Evolutionary conservation across 2,329 filamentous ascomycete species (phyloP).

Genomic region (Aspergillus luchuensis): DNA sequence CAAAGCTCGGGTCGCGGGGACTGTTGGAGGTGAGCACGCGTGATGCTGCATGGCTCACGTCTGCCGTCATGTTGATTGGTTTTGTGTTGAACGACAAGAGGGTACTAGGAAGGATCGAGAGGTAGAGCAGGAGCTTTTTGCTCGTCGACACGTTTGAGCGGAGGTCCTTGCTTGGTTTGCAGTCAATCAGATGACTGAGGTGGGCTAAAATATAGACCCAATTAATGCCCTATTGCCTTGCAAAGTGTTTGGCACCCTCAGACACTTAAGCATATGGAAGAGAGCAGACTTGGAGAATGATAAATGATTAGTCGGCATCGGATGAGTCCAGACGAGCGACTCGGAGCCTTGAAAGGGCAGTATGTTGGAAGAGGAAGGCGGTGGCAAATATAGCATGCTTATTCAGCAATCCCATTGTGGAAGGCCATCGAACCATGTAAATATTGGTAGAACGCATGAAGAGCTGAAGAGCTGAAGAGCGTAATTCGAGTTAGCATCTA

Average conservation of each 20-base stretch:
- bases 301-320: neutral
- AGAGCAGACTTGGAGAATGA: neutral
- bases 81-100: neutral
- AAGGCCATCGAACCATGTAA: neutral
- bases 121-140: neutral
- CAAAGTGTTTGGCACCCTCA: neutral
- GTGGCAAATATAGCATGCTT: constrained; percentile 10
- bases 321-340: neutral
- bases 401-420: constrained; percentile 1
- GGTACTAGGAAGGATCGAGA: constrained; percentile 2
- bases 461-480: neutral
- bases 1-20: constrained; percentile 46
- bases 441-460: neutral
- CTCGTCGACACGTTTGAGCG: neutral
- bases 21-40: constrained; percentile 39
- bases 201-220: neutral
- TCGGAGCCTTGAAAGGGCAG: neutral
- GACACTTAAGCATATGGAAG: neutral
- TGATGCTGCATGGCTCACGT: constrained; percentile 35
- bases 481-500: neutral
- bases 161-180: neutral
- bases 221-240: neutral
- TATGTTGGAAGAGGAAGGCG: constrained; percentile 16
- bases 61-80: constrained; percentile 34
- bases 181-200: neutral